phyloP scores from a whole-genome alignment of 75 land plant genomes.

The Cunninghamia lanceolata region DNA sequence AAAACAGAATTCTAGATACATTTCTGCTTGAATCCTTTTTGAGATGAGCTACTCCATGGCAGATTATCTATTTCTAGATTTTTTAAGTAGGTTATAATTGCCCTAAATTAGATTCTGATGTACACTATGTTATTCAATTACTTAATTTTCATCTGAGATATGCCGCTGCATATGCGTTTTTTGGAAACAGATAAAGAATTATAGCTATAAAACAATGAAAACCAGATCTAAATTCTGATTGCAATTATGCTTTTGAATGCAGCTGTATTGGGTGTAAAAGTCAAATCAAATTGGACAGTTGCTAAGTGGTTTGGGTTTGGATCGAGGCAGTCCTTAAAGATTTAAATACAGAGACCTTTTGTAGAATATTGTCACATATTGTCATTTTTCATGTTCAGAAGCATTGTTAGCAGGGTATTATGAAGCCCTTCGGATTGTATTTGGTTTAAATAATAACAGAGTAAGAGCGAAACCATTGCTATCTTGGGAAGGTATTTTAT shows the following conservation, averaged over 20 bases:
- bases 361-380: background rate
- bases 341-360: background rate
- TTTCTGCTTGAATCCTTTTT: background rate
- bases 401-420: background rate
- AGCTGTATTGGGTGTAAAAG: background rate
- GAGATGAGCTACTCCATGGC: background rate
- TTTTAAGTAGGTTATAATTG: background rate
- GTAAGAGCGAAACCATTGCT: background rate
- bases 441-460: background rate
- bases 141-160: background rate
- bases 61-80: background rate
- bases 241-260: background rate
- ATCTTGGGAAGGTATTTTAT: background rate
- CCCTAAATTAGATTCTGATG: background rate
- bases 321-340: conserved; percentile 6
- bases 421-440: background rate
- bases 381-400: background rate
- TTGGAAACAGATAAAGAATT: background rate
- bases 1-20: background rate
- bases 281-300: conserved; percentile 6
- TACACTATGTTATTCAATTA: background rate
- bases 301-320: conserved; percentile 12
- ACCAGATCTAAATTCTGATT: background rate
- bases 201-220: background rate
- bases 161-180: background rate